Evolutionary conservation across 2,329 filamentous ascomycete species (phyloP).

Genomic region (Beauveria bassiana): DNA sequence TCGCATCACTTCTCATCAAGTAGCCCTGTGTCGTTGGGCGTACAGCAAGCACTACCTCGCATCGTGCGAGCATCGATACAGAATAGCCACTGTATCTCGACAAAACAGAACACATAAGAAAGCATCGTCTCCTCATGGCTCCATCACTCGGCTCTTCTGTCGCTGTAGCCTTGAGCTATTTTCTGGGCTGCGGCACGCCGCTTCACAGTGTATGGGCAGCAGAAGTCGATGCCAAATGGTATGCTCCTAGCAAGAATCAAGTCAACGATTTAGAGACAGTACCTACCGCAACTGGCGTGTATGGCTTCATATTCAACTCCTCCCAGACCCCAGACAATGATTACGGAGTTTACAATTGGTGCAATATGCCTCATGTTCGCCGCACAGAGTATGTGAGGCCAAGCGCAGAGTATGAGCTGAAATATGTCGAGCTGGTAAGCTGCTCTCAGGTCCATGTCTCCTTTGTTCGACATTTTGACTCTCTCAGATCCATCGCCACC

Average conservation of each 20-base stretch:
- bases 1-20: background rate
- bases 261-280: conserved; percentile 56
- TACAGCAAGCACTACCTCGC: background rate
- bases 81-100: background rate
- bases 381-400: conserved; percentile 53
- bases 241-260: conserved; percentile 44
- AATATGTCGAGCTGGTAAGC: conserved; percentile 68
- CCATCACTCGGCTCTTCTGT: background rate
- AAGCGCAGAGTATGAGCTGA: conserved; percentile 50
- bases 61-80: background rate
- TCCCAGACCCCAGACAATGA: conserved; percentile 47
- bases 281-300: conserved; percentile 52
- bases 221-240: conserved; percentile 43
- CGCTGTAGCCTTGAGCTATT: conserved; percentile 5
- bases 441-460: background rate
- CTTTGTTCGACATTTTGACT: background rate
- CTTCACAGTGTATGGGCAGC: conserved; percentile 10
- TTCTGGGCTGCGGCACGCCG: conserved; percentile 1
- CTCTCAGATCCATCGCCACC: conserved; percentile 65
- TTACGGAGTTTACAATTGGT: conserved; percentile 69
- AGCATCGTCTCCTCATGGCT: background rate
- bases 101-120: background rate
- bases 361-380: conserved; percentile 83
- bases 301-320: conserved; percentile 68
- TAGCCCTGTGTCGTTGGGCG: background rate